phyloP scores from a whole-genome alignment of 2,329 filamentous ascomycete species.

The Exserohilum rostratum region DNA sequence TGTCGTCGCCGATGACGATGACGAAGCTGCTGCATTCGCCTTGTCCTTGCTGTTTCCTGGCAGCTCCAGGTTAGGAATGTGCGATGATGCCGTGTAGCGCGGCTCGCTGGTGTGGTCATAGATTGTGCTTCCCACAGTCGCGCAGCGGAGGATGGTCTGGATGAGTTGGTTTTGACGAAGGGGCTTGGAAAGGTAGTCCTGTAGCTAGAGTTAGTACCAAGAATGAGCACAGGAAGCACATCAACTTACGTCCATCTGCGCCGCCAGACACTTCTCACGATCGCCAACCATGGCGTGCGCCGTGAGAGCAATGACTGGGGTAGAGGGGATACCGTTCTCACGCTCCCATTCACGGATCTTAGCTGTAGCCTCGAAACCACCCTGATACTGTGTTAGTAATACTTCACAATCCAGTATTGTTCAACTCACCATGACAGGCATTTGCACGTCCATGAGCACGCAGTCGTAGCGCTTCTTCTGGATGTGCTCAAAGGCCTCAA shows the following conservation, averaged over 20 bases:
- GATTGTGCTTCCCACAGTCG: constrained; percentile 83
- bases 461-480: constrained; percentile 93
- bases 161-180: constrained; percentile 97
- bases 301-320: constrained; percentile 94
- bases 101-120: constrained; percentile 66
- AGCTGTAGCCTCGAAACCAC: constrained; percentile 94
- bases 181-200: constrained; percentile 93
- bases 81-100: constrained; percentile 13
- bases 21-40: constrained; percentile 1
- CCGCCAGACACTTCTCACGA: constrained; percentile 95
- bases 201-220: constrained; percentile 18
- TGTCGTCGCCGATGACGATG: constrained; percentile 2
- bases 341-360: constrained; percentile 97
- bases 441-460: constrained; percentile 98
- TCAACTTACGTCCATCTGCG: constrained; percentile 80
- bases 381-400: constrained; percentile 60
- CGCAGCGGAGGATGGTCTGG: constrained; percentile 96
- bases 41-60: constrained; percentile 9
- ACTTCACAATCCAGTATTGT: background rate
- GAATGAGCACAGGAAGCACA: background rate
- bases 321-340: constrained; percentile 77
- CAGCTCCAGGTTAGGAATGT: constrained; percentile 8
- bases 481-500: constrained; percentile 90
- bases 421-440: constrained; percentile 90
- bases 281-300: constrained; percentile 99